Base-by-base conservation (phyloP, 441 rosid species). In the Erodium texanum region DNA sequence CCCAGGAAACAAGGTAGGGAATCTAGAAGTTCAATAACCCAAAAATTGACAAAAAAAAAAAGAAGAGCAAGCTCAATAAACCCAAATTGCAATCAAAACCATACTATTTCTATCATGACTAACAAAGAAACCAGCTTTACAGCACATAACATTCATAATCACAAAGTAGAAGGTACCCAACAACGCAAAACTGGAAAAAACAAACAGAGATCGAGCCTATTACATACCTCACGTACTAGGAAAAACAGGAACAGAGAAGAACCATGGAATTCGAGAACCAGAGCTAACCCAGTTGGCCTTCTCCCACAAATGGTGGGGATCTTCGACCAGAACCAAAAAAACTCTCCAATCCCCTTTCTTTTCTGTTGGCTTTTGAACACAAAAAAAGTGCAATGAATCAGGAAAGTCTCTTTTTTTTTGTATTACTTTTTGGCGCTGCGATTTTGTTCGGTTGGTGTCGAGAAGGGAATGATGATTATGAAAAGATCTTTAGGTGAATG, bases 271-370 rank as follows among this genome's bases (percentile, higher is more conserved):
- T 72, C 70, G 74, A 62, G 73, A 78, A 70, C 67, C 23, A 71
- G 43, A 58, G 58, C 24, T 54, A 43, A 65, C 67, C 79, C 82
- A 77, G 69, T 36, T 67, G 79, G 66, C 70, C 70, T 78, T 73
- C 32, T 67, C 36, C 71, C 75, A 61, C 22, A 72, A 74, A 70
- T 34, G 69, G 61, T 41, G 32, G 65, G 76, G 70, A 82, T 73
- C 77, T 71, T 73, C 70, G 67, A 75, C 76, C 66, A 66, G 58
- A 52, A 27, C 54, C 68, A 27, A 61, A 75, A 32, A 62, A 68
- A 70, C 10, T 65, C 70, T 43, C n/a, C 20, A 63, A 41, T 20
- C 36, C 52, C 64, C 34, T 32, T 32, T 19, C n/a, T 67, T 59
- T 19, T 24, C 5, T 27, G 29, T 27, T 1, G 29, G 29, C 29